Evolutionary conservation across 768 basidiomycete species (phyloP), one percentile per base, ranked within the genome.

Genomic region (Auricularia cornea): DNA sequence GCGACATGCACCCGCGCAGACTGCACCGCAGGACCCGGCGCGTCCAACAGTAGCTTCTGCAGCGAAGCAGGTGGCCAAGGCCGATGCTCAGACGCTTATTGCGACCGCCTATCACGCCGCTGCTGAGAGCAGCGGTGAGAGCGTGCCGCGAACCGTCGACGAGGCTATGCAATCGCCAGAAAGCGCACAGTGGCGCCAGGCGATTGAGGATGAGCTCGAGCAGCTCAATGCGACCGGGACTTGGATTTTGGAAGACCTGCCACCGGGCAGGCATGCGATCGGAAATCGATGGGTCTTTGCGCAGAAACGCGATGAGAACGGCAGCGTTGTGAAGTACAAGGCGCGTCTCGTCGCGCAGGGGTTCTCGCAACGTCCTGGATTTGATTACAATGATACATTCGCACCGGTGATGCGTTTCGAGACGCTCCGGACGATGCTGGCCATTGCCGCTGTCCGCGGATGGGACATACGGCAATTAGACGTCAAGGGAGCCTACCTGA

Each of bases 391-490:
- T n/a, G n/a, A n/a, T n/a, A n/a, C n/a, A n/a, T n/a, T n/a, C n/a
- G n/a, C n/a, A n/a, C n/a, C n/a, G n/a, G n/a, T n/a, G n/a, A n/a
- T n/a, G n/a, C n/a, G n/a, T n/a, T n/a, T n/a, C n/a, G n/a, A n/a
- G n/a, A n/a, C n/a, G n/a, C n/a, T 60, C 31, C 61, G 65, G 40
- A 63, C 64, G 2, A 44, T 71, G 14, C 65, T 79, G 8, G 72
- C 74, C 1, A 65, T 64, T 44, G 70, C 74, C 0, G 66, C 69
- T 1, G 57, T 64, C 26, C 38, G 72, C 1, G 63, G 72, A n/a
- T 73, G 69, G 67, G 70, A 75, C n/a, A 63, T 75, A 0, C 64
- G 68, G 1, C 69, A 71, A 30, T 69, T 76, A 60, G 74, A 77
- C 16, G 61, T 77, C 0, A 70, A 68, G 2, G 68, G 70, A 0